Conservation (phyloP, 768 basidiomycete genomes). For the Hirschioporus abietinus region DNA sequence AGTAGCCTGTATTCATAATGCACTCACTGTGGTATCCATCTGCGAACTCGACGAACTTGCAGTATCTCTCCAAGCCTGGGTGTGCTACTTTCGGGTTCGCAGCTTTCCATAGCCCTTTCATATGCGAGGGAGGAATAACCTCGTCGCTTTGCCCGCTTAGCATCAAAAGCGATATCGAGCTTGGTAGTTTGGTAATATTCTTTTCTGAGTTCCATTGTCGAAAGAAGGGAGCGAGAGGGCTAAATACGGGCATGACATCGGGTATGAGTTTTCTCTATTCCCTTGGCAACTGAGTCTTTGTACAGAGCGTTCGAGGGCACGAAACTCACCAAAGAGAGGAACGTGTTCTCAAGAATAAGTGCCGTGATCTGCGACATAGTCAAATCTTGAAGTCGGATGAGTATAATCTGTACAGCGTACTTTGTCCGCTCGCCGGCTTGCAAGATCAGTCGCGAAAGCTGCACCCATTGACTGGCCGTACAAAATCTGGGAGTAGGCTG, state of each 20-base stretch:
- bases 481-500: constrained; percentile 41
- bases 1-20: constrained; percentile 3
- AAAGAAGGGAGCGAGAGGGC: constrained; percentile 28
- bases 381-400: not conserved
- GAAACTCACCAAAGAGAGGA: constrained; percentile 54
- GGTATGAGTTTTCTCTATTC: constrained; percentile 30
- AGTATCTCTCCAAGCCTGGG: constrained; percentile 27
- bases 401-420: constrained; percentile 29
- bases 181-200: constrained; percentile 40
- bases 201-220: constrained; percentile 23
- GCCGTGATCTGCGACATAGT: constrained; percentile 53
- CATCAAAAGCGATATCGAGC: constrained; percentile 71
- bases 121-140: constrained; percentile 49
- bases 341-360: constrained; percentile 90
- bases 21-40: constrained; percentile 48
- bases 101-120: constrained; percentile 28
- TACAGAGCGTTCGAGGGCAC: not conserved
- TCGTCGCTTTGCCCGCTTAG: constrained; percentile 62
- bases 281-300: not conserved
- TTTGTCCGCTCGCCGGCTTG: constrained; percentile 68
- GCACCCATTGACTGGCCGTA: constrained; percentile 91
- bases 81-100: constrained; percentile 6
- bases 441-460: constrained; percentile 86
- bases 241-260: constrained; percentile 30
- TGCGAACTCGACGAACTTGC: constrained; percentile 50